Base-by-base conservation (phyloP, 768 basidiomycete genomes). In the Rickenella mellea region DNA sequence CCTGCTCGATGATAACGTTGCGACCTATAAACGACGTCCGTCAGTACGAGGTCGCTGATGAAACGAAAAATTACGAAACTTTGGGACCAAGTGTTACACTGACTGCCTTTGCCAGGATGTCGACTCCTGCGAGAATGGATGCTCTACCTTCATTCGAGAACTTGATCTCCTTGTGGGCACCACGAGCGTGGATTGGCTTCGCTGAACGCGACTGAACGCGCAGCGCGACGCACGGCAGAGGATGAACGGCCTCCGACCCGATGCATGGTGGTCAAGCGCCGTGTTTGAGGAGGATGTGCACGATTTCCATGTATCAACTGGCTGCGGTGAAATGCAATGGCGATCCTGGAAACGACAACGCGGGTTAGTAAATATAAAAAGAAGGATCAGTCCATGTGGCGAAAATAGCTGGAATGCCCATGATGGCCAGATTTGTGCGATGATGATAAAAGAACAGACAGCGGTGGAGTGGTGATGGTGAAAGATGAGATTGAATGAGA, bases 1-100 rank as follows among this genome's bases (percentile, higher is more conserved):
- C 73, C 69, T 90, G 86, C 67, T 97, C 94, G 55, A 98, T 96
- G 69, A 98, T 98, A 59, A 98, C 94, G 63, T 96, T 99, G 57
- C 93, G 79, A 52, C 91, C 90, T 89, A 45, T 20, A 45, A 25
- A 55, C 48, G 46, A 47, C 42, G 35, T 22, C n/a, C n/a, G n/a
- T n/a, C n/a, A n/a, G n/a, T n/a, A n/a, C n/a, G n/a, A n/a, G n/a
- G n/a, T n/a, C n/a, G n/a, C n/a, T n/a, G n/a, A n/a, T n/a, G n/a
- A 5, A 20, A 25, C 39, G 1, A 5, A 10, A 14, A 40, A 31
- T 5, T 3, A 55, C 68, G 7, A 40, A 81, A 90, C 92, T 69
- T 99, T 99, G 26, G 94, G 94, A 45, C 94, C 94, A 21, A 98
- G 78, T 30, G 94, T 99, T 38, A 96, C 91, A 51, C 81, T 83